These are phyloP conservation scores for Baorangia bicolor DNA, from an alignment of 768 basidiomycete species.

Conservation along the genomic window DNA sequence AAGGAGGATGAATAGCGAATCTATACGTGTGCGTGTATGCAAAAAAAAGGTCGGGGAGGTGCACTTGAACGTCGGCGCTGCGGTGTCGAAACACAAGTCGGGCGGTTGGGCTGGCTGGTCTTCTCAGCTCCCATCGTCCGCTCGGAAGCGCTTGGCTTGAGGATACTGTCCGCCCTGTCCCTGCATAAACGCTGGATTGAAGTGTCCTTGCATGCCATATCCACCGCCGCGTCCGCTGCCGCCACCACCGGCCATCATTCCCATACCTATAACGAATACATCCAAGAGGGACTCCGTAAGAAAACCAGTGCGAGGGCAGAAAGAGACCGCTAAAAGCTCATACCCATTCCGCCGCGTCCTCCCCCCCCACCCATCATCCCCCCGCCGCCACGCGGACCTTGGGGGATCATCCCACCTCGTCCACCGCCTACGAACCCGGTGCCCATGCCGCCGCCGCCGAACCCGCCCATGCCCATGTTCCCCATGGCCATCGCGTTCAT, in stretches of 20 bases:
- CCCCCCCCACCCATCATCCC: constrained; percentile 51
- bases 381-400: constrained; percentile 40
- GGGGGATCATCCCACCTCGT: constrained; percentile 55
- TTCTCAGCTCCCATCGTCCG: constrained; percentile 47
- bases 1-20: background rate
- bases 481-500: constrained; percentile 43
- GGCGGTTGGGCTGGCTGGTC: background rate
- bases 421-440: constrained; percentile 42
- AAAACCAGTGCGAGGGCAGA: constrained; percentile 21
- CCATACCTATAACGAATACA: constrained; percentile 46
- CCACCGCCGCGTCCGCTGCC: constrained; percentile 38
- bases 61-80: background rate
- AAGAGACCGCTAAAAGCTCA: constrained; percentile 32
- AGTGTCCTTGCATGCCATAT: constrained; percentile 58
- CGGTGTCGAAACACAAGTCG: background rate
- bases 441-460: constrained; percentile 42
- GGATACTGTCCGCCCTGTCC: constrained; percentile 41
- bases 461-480: constrained; percentile 43
- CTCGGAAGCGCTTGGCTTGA: constrained; percentile 54
- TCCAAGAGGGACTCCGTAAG: constrained; percentile 31
- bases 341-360: constrained; percentile 53
- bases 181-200: constrained; percentile 74
- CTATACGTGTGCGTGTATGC: background rate
- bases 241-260: constrained; percentile 49
- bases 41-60: background rate